phyloP scores from a whole-genome alignment of 2,329 filamentous ascomycete species.

The Exophiala viscosa region DNA sequence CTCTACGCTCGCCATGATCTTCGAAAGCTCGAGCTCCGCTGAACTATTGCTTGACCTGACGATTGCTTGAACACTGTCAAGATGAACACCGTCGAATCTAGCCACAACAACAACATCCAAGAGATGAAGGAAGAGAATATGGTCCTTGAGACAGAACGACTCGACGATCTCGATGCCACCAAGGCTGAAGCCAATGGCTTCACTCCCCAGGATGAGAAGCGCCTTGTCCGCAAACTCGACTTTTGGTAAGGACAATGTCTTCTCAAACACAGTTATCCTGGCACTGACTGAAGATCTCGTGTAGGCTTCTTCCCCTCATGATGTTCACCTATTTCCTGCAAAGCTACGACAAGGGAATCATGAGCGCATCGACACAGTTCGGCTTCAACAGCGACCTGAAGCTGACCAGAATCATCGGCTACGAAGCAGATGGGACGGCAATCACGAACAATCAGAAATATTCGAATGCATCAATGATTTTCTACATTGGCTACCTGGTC shows the following conservation, averaged over 20 bases:
- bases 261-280: neutral
- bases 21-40: too few relatives aligned
- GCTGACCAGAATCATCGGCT: constrained; percentile 4
- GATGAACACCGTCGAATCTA: too few relatives aligned
- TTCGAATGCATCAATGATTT: constrained; percentile 33
- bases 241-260: neutral
- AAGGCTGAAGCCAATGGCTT: constrained; percentile 1
- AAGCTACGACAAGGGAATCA: constrained; percentile 5
- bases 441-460: constrained; percentile 25
- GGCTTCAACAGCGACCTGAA: constrained; percentile 2
- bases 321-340: constrained; percentile 6
- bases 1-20: too few relatives aligned
- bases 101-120: neutral
- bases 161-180: neutral
- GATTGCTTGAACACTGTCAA: too few relatives aligned
- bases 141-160: neutral
- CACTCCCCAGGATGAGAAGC: neutral
- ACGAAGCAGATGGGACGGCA: constrained; percentile 1
- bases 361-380: constrained; percentile 4
- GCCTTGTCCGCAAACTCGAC: constrained; percentile 5
- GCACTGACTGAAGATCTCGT: neutral
- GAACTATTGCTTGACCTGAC: too few relatives aligned
- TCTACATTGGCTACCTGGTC: constrained; percentile 34
- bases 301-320: constrained; percentile 7
- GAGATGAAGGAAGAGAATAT: constrained; percentile 1